A percentile compares a stretch with the other conserved stretches of the same genome.
These are phyloP conservation scores for Podaxis sp. DNA, from an alignment of 768 basidiomycete genomes.

Conservation along the genomic window DNA sequence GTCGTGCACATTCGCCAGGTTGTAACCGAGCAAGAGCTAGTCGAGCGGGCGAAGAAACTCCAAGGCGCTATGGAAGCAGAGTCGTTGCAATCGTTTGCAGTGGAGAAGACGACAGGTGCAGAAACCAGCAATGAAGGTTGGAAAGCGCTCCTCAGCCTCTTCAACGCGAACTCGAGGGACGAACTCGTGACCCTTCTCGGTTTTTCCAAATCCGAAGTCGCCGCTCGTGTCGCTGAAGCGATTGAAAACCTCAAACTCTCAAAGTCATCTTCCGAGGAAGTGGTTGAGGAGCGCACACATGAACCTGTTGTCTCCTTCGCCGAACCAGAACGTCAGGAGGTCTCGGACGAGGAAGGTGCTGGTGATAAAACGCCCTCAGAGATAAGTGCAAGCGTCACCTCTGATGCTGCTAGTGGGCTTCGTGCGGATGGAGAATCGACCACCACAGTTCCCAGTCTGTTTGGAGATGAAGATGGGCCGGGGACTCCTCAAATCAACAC, in stretches of 20 bases:
- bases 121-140: constrained; percentile 53
- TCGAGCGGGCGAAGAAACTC: constrained; percentile 71
- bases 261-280: constrained; percentile 39
- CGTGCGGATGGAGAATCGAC: constrained; percentile 73
- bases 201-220: constrained; percentile 88
- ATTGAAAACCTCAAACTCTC: constrained; percentile 68
- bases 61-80: constrained; percentile 60
- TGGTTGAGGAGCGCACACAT: constrained; percentile 46
- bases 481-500: constrained; percentile 67
- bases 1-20: constrained; percentile 79
- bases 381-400: constrained; percentile 60
- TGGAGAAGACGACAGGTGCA: constrained; percentile 41
- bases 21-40: constrained; percentile 71
- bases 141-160: constrained; percentile 87
- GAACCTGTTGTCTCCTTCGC: constrained; percentile 85
- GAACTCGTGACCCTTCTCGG: constrained; percentile 90
- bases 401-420: constrained; percentile 58
- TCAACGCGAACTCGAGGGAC: constrained; percentile 85
- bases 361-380: constrained; percentile 73
- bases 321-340: constrained; percentile 63
- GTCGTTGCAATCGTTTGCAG: constrained; percentile 66
- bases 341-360: constrained; percentile 32
- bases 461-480: constrained; percentile 71
- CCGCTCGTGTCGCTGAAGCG: constrained; percentile 76
- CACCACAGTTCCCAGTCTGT: constrained; percentile 85